Conservation (phyloP, 2,329 filamentous ascomycete genomes). For the Spiromastix sp. region DNA sequence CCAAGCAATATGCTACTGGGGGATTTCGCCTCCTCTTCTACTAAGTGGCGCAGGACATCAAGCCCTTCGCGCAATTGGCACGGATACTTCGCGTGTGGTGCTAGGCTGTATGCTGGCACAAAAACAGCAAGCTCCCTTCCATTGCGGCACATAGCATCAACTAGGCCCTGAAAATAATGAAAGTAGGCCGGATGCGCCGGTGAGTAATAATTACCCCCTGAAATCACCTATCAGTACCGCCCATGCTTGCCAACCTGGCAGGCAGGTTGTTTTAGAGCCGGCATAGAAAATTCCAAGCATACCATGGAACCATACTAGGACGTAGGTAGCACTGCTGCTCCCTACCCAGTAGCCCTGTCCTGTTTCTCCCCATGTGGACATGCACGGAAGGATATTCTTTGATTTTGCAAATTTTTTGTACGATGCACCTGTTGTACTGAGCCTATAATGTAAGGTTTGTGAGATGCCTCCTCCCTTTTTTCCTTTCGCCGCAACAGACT, state of each 20-base stretch:
- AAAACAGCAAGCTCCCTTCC: slow-evolving; percentile 41
- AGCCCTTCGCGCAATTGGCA: slow-evolving; percentile 35
- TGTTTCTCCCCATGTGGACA: slow-evolving; percentile 20
- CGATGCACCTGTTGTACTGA: slow-evolving; percentile 15
- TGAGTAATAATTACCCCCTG: slow-evolving; percentile 47
- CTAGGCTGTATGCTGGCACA: slow-evolving; percentile 47
- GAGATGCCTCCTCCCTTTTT: no score
- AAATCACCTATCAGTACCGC: no score
- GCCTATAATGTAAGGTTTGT: no score
- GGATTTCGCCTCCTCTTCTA: slow-evolving; percentile 22
- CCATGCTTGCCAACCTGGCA: no score
- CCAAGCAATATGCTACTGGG: slow-evolving; percentile 28
- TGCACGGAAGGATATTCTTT: slow-evolving; percentile 19
- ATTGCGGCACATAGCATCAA: slow-evolving; percentile 28
- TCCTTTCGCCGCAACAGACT: no score
- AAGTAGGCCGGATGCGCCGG: slow-evolving; percentile 39
- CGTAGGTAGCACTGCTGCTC: slow-evolving; percentile 27
- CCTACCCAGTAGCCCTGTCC: slow-evolving; percentile 29
- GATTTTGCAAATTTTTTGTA: slow-evolving; percentile 20
- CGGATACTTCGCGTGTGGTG: slow-evolving; percentile 34
- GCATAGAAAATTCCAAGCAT: no score
- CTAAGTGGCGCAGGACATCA: slow-evolving; percentile 30
- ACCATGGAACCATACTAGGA: slow-evolving; percentile 31
- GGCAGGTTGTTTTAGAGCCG: no score
- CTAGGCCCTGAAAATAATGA: slow-evolving; percentile 37